Percentiles rank a stretch among this genome's conserved stretches.
Conservation (phyloP, 768 basidiomycete genomes). For the Russula vinacea region DNA sequence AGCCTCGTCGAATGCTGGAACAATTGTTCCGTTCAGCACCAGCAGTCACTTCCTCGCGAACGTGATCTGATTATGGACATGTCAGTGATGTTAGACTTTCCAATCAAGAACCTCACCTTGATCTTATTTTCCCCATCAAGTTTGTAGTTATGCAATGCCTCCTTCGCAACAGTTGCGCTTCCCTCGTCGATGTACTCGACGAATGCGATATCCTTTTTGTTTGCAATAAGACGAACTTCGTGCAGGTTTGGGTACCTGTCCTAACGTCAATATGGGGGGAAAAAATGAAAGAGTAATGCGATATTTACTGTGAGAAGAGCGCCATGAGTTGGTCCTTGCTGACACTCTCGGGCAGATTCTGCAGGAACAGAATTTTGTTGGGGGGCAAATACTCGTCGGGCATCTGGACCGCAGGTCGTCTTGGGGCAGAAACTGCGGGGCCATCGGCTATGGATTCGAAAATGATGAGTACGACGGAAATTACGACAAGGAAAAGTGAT, state of each 20-base stretch:
- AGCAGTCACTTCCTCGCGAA: slow-evolving; percentile 30
- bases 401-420: slow-evolving; percentile 89
- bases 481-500: slow-evolving; percentile 7
- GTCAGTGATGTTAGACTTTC: slow-evolving; percentile 1
- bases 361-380: slow-evolving; percentile 98
- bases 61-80: slow-evolving; percentile 25
- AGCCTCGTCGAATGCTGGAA: slow-evolving; percentile 14
- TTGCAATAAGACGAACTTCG: slow-evolving; percentile 98
- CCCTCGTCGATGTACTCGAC: slow-evolving; percentile 95
- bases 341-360: slow-evolving; percentile 91
- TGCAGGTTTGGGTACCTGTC: slow-evolving; percentile 89
- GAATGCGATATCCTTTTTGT: slow-evolving; percentile 96
- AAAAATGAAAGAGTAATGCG: background rate
- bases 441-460: slow-evolving; percentile 57
- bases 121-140: slow-evolving; percentile 98
- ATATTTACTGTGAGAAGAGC: slow-evolving; percentile 83
- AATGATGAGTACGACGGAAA: slow-evolving; percentile 12
- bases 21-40: background rate
- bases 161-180: slow-evolving; percentile 87
- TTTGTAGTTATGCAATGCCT: slow-evolving; percentile 96
- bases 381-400: slow-evolving; percentile 99
- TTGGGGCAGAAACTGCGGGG: slow-evolving; percentile 57
- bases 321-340: slow-evolving; percentile 89
- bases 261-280: background rate
- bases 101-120: slow-evolving; percentile 55